Conservation (phyloP, 2,329 filamentous ascomycete species). For the Thelonectria discophora region DNA sequence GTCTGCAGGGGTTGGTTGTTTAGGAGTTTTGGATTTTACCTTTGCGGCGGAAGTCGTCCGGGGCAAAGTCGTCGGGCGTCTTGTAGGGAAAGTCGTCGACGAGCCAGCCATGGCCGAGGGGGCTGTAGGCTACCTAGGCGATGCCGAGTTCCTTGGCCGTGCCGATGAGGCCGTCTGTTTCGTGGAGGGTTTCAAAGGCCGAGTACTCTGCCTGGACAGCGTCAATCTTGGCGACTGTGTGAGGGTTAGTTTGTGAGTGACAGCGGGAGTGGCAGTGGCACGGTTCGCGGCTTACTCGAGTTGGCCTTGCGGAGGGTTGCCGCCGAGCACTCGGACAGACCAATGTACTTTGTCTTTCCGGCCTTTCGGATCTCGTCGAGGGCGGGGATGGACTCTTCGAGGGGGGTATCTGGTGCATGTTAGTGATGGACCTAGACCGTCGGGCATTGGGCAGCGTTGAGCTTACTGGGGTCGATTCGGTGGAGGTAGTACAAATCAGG, state of each 20-base stretch:
- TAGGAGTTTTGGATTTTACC: constrained; percentile 37
- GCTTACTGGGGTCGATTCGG: constrained; percentile 55
- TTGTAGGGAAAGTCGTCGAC: constrained; percentile 55
- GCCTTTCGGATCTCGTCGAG: constrained; percentile 56
- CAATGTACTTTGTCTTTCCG: constrained; percentile 59
- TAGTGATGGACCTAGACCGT: too few species aligned
- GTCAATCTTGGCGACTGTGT: constrained; percentile 55
- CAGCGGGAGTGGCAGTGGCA: not conserved
- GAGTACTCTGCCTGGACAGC: constrained; percentile 58
- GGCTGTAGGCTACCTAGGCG: constrained; percentile 57
- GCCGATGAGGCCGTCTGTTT: constrained; percentile 52
- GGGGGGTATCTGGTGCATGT: constrained; percentile 47
- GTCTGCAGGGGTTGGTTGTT: too few species aligned
- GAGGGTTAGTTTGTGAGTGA: too few species aligned
- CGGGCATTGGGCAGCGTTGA: too few species aligned
- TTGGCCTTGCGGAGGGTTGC: constrained; percentile 55
- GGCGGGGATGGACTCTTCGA: constrained; percentile 57
- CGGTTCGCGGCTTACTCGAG: constrained; percentile 45
- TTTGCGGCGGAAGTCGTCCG: constrained; percentile 51
- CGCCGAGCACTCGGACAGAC: constrained; percentile 57
- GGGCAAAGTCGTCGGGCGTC: constrained; percentile 56
- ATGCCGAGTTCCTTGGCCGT: constrained; percentile 52
- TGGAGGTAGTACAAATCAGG: constrained; percentile 58
- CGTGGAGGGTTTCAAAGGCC: constrained; percentile 53
- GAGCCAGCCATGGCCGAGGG: constrained; percentile 57